phyloP scores from a whole-genome alignment of 2,329 filamentous ascomycete species.

The Alternaria angustiovoidea region DNA sequence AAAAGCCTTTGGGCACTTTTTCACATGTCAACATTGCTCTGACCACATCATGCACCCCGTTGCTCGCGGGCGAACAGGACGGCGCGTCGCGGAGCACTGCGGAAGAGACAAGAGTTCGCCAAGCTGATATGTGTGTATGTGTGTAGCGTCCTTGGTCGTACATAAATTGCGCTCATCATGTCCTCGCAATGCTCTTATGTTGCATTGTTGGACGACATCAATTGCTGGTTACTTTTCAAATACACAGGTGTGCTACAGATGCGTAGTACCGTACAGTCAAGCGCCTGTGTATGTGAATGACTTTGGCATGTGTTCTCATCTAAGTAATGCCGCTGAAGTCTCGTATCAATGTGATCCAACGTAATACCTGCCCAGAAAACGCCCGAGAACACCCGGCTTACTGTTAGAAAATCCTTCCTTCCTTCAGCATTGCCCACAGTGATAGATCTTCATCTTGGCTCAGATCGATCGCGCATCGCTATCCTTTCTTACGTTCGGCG shows the following conservation, averaged over 20 bases:
- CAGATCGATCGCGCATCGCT: not conserved
- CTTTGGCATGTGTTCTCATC: not conserved
- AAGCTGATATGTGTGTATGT: not conserved
- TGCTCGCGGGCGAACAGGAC: constrained; percentile 3
- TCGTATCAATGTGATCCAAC: not conserved
- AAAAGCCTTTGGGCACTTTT: constrained; percentile 6
- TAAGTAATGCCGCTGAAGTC: constrained; percentile 1
- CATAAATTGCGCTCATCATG: not conserved
- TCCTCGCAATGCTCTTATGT: not conserved
- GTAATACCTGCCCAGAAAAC: not conserved
- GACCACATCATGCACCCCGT: constrained; percentile 3
- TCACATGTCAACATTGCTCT: constrained; percentile 5
- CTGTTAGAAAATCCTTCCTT: not conserved
- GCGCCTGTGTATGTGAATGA: not conserved
- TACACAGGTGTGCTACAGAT: not conserved
- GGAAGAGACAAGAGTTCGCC: constrained; percentile 6
- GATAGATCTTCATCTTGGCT: not conserved
- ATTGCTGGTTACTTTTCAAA: not conserved
- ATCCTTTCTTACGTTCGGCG: not conserved
- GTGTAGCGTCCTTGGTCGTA: not conserved
- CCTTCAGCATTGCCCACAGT: not conserved
- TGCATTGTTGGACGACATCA: not conserved
- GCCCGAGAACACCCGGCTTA: not conserved
- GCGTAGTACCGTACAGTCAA: not conserved
- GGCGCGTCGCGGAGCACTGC: constrained; percentile 2